Evolutionary conservation across 257 asterid genomes (phyloP), one percentile per base, ranked within the genome.

Genomic region (Fraxinus pennsylvanica): DNA sequence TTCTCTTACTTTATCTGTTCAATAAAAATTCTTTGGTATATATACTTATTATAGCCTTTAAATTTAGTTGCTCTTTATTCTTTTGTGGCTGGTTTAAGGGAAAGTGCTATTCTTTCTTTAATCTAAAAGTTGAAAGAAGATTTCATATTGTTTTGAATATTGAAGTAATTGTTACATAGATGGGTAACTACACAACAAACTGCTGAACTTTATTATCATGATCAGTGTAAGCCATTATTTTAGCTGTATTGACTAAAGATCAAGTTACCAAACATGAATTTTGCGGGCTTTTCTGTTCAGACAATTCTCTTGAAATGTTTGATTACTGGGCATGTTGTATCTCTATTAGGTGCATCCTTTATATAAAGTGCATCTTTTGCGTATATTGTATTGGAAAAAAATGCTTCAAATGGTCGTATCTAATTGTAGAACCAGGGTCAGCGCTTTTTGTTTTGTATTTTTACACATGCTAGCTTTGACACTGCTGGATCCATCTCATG

Each of bases 201-300:
- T 54, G 25, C 22, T 17, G 27, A 54, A 54, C 22, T 54, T 15
- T 4, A 21, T 59, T 61, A 1, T 59, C 59, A 15, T 29, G 69
- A 39, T 63, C 32, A 63, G 4, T 32, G 54, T 9, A 21, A 33
- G 59, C 27, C 41, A 33, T 27, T 30, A 32, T 22, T 29, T 8
- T 8, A 3, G n/a, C 61, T n/a, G 59, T 43, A 67, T 63, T 41
- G 27, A 61, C 4, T 10, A 4, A 38, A n/a, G 72, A 8, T 25
- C 76, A 70, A 78, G 76, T 47, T 57, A 32, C 41, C 38, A 17
- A 50, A 35, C 12, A 8, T 74, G 13, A 13, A 61, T 43, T 66
- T 79, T 30, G 71, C 9, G 14, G 3, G 73, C 61, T 57, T 39
- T 27, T 72, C 6, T 73, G 12, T 17, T 41, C 32, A 30, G 38